Base-by-base conservation (phyloP, 2,329 filamentous ascomycete species). In the Cytospora piceicola region DNA sequence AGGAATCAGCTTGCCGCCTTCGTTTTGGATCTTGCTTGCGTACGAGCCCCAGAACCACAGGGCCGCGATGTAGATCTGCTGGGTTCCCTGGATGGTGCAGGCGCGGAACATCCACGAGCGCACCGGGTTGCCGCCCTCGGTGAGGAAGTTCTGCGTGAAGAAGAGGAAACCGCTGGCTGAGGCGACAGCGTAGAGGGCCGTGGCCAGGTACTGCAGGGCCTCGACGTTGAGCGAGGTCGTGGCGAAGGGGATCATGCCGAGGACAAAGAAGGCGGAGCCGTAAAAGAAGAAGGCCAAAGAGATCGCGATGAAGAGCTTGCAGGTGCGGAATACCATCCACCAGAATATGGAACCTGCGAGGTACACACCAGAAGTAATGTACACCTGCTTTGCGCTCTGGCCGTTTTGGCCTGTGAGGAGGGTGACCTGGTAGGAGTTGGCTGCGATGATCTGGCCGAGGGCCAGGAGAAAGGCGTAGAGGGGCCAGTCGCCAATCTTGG, bases 81-180 rank as follows among this genome's bases (percentile, higher is more conserved):
- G 88, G 4, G 85, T 88, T 49, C 88, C 88, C 73, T 90, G 87
- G 58, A 90, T 88, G 15, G 86, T 75, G 71, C 87, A 88, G n/a
- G 88, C 88, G 64, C 88, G 84, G 77, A 88, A 89, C 29, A 89
- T 86, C 88, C 88, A 90, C 42, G 85, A 80, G 73, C 85, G 87
- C 53, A 88, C 83, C 8, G 88, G 86, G 1, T 85, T 83, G 56
- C 86, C 86, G 14, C 66, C 66, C 46, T 88, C 86, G 69, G 85
- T 84, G 64, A 87, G 87, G 71, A 89, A 90, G 74, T 90, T 90
- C 58, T 89, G 81, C 2, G 87, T 83, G 71, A 90, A 90, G 77
- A 86, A 89, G 65, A 90, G 79, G 0, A 84, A 85, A 15, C 88
- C 88, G 51, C 84, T 85, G 11, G 86, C 82, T 7, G 88, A 88